These are phyloP conservation scores for Thalassiosira allenii DNA, from an alignment of 352 stramenopile genomes.

Conservation along the genomic window DNA sequence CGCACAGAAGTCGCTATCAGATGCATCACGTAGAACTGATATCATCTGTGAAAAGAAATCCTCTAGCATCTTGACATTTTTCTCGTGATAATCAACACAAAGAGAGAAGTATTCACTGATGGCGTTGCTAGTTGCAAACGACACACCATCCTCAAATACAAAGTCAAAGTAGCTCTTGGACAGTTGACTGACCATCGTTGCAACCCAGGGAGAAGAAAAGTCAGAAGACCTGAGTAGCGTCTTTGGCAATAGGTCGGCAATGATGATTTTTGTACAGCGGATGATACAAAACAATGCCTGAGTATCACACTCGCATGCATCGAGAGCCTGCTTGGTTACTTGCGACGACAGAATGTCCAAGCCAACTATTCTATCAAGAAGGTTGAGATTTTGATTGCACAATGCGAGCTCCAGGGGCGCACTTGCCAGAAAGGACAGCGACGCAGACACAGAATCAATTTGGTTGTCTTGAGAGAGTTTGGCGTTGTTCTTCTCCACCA, in stretches of 20 bases:
- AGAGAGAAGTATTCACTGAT: constrained; percentile 45
- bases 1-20: not conserved
- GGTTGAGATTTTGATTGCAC: constrained; percentile 32
- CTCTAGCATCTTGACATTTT: constrained; percentile 24
- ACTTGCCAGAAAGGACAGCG: constrained; percentile 50
- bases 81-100: constrained; percentile 58
- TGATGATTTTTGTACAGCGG: constrained; percentile 21
- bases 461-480: constrained; percentile 16
- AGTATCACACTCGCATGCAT: not conserved
- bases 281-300: not conserved
- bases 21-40: constrained; percentile 13
- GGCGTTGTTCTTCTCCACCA: constrained; percentile 9
- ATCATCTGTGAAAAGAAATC: constrained; percentile 25
- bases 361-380: constrained; percentile 37
- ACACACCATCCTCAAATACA: constrained; percentile 17
- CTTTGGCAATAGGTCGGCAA: constrained; percentile 32
- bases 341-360: constrained; percentile 43
- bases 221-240: constrained; percentile 19
- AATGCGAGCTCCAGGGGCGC: constrained; percentile 29
- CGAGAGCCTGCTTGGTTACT: constrained; percentile 7
- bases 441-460: constrained; percentile 14
- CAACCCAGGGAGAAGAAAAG: constrained; percentile 15
- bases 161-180: constrained; percentile 3
- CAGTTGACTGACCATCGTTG: constrained; percentile 24
- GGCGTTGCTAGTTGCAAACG: constrained; percentile 25